Base-by-base conservation (phyloP, 805 yeast species). In the Wickerhamiella sorbophila region DNA sequence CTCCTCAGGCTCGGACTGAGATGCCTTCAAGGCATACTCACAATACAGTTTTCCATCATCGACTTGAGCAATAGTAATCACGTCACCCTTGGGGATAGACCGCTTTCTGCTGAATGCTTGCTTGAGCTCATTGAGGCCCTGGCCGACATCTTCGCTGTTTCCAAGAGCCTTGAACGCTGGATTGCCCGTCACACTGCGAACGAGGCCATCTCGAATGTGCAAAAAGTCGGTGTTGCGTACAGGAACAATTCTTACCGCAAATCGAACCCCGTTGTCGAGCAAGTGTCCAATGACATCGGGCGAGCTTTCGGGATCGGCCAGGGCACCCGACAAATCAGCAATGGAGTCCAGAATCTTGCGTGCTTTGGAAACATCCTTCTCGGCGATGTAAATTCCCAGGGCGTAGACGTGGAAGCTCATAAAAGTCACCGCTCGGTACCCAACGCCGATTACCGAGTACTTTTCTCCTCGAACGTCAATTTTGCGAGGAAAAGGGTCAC, bases 221-320 rank as follows among this genome's bases (percentile, higher is more conserved):
- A 76, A 75, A 61, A 81, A 86, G 61, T 88, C 96, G 1, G 97
- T 88, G 58, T 82, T 85, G 56, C 95, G 73, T 15, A 79, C 76
- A 0, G 98, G 96, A 9, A 80, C 77, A 44, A 88, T 78, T 48
- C 94, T 68, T 20, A 86, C 78, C 36, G 77, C 65, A 50, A 85
- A 70, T 44, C 75, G 70, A 29, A 79, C 71, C 12, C 76, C 73
- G 9, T 72, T 59, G 34, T 72, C 74, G 33, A 86, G 56, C 37
- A 87, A 62, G 42, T 70, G 66, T 16, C 70, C 67, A 22, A 84
- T 59, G 16, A 84, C 53, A 2, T 70, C 65, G 8, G 66, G 62
- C 1, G 88, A 75, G 26, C 65, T 55, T 5, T 60, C 64, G 1
- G 72, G 66, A 37, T 43, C 45, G 52, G 79, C 79, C 21, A 68